A percentile compares a stretch with the other conserved stretches of the same genome.
Conservation (phyloP, 1,284 basidiomycete genomes). For the Erythrobasidium hasegawianum region DNA sequence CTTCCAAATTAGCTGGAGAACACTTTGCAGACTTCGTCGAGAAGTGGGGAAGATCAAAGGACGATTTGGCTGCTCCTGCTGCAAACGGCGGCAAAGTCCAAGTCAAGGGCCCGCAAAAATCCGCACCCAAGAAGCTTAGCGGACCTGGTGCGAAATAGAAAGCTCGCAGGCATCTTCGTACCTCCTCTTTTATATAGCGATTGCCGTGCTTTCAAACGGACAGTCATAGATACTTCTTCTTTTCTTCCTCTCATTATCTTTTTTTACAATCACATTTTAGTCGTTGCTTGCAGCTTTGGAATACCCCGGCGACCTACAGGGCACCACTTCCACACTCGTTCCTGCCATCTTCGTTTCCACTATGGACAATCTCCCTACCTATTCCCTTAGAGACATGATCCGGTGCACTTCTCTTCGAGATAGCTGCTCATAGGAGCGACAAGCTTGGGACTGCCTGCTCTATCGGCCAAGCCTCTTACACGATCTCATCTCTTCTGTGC, state of each 20-base stretch:
- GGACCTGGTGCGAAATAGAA: constrained; percentile 31
- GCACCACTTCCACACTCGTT: neutral
- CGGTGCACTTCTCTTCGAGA: no score
- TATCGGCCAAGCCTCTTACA: neutral
- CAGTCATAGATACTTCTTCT: neutral
- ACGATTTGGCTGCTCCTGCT: neutral
- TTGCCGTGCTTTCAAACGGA: neutral
- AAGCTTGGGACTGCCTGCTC: no score
- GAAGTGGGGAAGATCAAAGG: constrained; percentile 37
- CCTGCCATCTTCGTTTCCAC: neutral
- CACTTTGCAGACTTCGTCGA: constrained; percentile 42
- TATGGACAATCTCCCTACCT: neutral
- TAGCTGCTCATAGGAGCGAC: no score
- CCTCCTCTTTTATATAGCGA: neutral
- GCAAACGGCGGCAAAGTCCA: neutral
- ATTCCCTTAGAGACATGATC: no score
- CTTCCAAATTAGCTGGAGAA: constrained; percentile 46
- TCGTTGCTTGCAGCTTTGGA: neutral
- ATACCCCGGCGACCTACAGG: neutral
- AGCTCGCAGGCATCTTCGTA: neutral
- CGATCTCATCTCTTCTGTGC: neutral
- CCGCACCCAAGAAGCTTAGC: constrained; percentile 32
- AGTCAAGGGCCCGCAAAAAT: constrained; percentile 23
- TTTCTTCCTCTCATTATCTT: no score
- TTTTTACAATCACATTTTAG: neutral